Conservation (phyloP, 2,329 filamentous ascomycete genomes). For the Dactylellina cionopaga region DNA sequence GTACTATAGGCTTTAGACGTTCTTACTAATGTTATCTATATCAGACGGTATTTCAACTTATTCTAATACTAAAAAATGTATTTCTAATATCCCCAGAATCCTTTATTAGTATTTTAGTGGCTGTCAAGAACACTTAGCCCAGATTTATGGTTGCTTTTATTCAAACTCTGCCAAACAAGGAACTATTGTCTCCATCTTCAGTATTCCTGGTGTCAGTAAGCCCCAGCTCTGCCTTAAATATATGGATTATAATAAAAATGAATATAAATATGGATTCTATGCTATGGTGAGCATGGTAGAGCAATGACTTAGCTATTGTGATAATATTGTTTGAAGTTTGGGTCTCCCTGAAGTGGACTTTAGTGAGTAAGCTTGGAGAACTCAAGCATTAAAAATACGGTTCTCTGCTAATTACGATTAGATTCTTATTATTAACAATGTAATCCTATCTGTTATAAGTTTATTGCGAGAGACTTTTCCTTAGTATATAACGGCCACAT, state of each 20-base stretch:
- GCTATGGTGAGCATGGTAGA: background rate
- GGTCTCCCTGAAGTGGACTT: background rate
- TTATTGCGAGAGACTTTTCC: background rate
- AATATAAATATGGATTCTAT: conserved; percentile 6
- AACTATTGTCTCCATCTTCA: background rate
- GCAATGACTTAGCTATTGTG: background rate
- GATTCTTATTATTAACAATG: conserved; percentile 9
- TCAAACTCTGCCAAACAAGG: background rate
- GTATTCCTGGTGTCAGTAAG: conserved; percentile 1
- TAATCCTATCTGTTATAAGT: background rate
- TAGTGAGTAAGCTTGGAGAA: background rate
- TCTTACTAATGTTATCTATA: no score
- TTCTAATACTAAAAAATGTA: background rate
- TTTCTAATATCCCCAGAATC: background rate
- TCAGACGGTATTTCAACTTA: no score
- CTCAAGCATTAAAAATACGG: background rate
- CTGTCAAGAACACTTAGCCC: background rate
- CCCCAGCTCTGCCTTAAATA: conserved; percentile 7
- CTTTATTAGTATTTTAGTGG: conserved; percentile 14
- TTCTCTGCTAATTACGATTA: background rate
- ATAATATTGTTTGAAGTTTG: background rate
- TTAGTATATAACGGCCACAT: background rate
- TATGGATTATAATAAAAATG: background rate
- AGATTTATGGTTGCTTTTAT: background rate
- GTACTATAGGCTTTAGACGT: no score